Conservation (phyloP, 2,329 filamentous ascomycete genomes). For the Trichoderma simmonsii region DNA sequence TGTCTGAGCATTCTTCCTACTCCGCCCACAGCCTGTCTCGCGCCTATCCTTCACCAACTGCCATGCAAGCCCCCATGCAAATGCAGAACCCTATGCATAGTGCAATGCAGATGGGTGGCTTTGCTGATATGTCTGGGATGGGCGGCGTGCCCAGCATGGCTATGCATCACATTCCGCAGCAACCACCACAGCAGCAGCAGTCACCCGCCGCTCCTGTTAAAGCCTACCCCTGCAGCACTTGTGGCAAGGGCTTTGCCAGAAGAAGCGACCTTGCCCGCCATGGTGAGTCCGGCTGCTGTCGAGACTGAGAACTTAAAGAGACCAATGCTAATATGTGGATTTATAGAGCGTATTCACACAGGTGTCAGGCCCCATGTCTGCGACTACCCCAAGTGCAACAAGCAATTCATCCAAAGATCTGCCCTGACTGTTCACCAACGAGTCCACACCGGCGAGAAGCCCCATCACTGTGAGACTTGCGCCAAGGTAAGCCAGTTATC, state of each 20-base stretch:
- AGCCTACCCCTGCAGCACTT: conserved; percentile 85
- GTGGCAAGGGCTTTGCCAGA: conserved; percentile 86
- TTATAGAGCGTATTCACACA: conserved; percentile 90
- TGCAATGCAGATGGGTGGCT: conserved; percentile 40
- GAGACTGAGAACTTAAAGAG: not conserved
- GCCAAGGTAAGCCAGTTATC: conserved; percentile 68
- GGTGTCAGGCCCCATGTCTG: conserved; percentile 89
- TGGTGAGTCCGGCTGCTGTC: conserved; percentile 50
- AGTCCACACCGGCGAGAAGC: conserved; percentile 97
- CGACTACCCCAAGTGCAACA: conserved; percentile 82
- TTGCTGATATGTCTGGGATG: conserved; percentile 38
- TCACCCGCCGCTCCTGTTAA: conserved; percentile 47
- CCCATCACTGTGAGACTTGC: conserved; percentile 94
- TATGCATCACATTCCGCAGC: conserved; percentile 36
- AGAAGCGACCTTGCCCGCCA: conserved; percentile 92
- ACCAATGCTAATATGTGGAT: not conserved
- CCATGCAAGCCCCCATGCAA: conserved; percentile 50
- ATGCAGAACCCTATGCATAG: conserved; percentile 43
- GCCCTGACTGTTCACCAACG: conserved; percentile 92
- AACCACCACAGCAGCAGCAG: conserved; percentile 33
- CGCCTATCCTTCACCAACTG: conserved; percentile 52
- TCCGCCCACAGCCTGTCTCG: conserved; percentile 48
- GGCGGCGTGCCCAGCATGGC: conserved; percentile 36
- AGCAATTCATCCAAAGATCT: conserved; percentile 95
- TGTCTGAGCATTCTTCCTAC: conserved; percentile 57